A percentile compares a stretch with the other conserved stretches of the same genome.
phyloP scores from a whole-genome alignment of 768 basidiomycete genomes.

The Dentipellis fragilis region DNA sequence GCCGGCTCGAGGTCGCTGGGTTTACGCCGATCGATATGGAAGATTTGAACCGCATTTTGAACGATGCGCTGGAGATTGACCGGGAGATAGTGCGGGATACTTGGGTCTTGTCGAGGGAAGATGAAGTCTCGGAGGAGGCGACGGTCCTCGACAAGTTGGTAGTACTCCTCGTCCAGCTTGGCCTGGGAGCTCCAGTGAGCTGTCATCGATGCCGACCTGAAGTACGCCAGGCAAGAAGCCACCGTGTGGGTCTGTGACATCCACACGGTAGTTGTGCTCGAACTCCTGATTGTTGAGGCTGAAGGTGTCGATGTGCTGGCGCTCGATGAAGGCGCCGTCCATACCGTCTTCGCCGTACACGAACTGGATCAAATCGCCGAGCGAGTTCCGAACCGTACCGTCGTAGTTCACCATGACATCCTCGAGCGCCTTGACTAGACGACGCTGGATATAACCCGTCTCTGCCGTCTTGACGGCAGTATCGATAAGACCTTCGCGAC shows the following conservation, averaged over 20 bases:
- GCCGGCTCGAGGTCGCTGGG: constrained; percentile 86
- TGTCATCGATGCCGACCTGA: constrained; percentile 82
- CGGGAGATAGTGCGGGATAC: constrained; percentile 75
- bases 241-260: constrained; percentile 74
- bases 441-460: constrained; percentile 97
- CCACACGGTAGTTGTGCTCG: constrained; percentile 89
- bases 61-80: constrained; percentile 94
- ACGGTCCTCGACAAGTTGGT: constrained; percentile 64
- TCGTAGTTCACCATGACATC: constrained; percentile 98
- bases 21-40: constrained; percentile 92
- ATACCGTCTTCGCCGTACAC: constrained; percentile 98
- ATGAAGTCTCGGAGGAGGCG: constrained; percentile 68
- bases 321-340: constrained; percentile 97
- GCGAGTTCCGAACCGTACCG: constrained; percentile 93
- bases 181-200: constrained; percentile 74
- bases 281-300: constrained; percentile 74
- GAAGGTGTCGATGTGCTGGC: constrained; percentile 87
- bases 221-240: constrained; percentile 75
- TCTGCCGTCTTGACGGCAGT: constrained; percentile 99
- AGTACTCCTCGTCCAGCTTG: constrained; percentile 73
- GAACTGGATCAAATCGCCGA: constrained; percentile 94
- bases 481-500: constrained; percentile 97
- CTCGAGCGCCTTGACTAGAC: constrained; percentile 95
- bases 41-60: constrained; percentile 92
- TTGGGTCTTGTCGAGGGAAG: constrained; percentile 68